Base-by-base conservation (phyloP, 164 flowering plant species). In the Kingdonia uniflora region DNA sequence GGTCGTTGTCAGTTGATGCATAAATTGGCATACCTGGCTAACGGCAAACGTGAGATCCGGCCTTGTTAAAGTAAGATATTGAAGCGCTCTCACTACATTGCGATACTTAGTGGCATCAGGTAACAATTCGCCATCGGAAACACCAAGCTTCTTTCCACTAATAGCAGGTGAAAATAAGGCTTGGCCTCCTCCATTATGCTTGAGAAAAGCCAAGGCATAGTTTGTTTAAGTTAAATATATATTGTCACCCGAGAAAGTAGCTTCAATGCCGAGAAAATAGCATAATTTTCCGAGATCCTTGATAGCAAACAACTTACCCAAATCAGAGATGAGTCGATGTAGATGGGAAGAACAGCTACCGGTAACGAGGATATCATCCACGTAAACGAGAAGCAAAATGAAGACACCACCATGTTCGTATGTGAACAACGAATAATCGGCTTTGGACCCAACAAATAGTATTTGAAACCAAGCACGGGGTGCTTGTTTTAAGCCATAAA, bases 401-500 rank as follows among this genome's bases (percentile, higher is more conserved):
- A 51, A 16, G 4, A 33, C 2, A n/a, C 2, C 16, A 7, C 50
- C 20, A 19, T 47, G 16, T 21, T 8, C 35, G 38, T 23, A 50
- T 2, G 38, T 52, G 26, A 52, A 52, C 7, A 52, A 21, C 10
- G 44, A 52, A 3, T 39, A 35, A 14, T 52, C 45, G 5, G 33
- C 29, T 20, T 39, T 52, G 1, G 56, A 52, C 6, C 2, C 15
- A 6, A 2, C 1, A 39, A 40, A 12, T 2, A 52, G 14, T 2
- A 14, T 24, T n/a, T 22, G 14, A 15, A 40, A 54, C 57, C 57
- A 41, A 41, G 47, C 47, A 0, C 47, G 1, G 12, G 37, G 57
- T 8, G 57, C 19, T 23, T 54, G 47, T 22, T 52, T 52, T 14
- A 52, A 22, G 1, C 45, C 33, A 52, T 52, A 52, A 1, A 52